Percentiles rank a stretch among this genome's conserved stretches.
phyloP scores from a whole-genome alignment of 257 asterid species.

The Rauvolfia tetraphylla region DNA sequence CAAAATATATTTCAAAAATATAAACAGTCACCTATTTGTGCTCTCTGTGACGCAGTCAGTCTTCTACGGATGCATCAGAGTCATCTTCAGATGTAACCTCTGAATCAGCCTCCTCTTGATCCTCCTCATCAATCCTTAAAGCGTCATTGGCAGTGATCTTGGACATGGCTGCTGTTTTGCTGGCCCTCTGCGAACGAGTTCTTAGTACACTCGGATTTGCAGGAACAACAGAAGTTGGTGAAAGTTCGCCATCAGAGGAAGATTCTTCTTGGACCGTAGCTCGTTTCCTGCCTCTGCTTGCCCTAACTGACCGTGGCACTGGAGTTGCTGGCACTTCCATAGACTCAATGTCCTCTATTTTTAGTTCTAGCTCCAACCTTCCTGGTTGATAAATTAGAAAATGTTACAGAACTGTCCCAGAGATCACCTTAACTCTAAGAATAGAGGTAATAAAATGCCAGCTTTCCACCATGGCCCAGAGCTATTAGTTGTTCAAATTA shows the following conservation, averaged over 20 bases:
- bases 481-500: not conserved
- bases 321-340: constrained; percentile 65
- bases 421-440: not conserved
- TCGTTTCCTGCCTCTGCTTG: constrained; percentile 52
- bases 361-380: constrained; percentile 47
- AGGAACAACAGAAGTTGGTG: constrained; percentile 65
- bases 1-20: not conserved
- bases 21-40: not conserved
- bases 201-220: constrained; percentile 32
- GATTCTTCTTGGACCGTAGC: constrained; percentile 43
- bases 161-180: constrained; percentile 86
- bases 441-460: not conserved
- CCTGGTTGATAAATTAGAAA: constrained; percentile 30
- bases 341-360: constrained; percentile 40
- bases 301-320: constrained; percentile 49
- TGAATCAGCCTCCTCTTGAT: constrained; percentile 41
- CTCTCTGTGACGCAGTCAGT: not conserved
- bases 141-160: constrained; percentile 48
- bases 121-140: constrained; percentile 50
- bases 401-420: not conserved
- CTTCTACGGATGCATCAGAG: constrained; percentile 31
- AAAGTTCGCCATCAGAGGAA: constrained; percentile 60
- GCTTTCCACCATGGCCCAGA: not conserved
- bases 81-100: constrained; percentile 66
- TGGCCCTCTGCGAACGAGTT: constrained; percentile 79